A percentile compares a stretch with the other conserved stretches of the same genome.
Evolutionary conservation across 2,329 filamentous ascomycete genomes (phyloP).

Genomic region (Ophiostoma perfectum): DNA sequence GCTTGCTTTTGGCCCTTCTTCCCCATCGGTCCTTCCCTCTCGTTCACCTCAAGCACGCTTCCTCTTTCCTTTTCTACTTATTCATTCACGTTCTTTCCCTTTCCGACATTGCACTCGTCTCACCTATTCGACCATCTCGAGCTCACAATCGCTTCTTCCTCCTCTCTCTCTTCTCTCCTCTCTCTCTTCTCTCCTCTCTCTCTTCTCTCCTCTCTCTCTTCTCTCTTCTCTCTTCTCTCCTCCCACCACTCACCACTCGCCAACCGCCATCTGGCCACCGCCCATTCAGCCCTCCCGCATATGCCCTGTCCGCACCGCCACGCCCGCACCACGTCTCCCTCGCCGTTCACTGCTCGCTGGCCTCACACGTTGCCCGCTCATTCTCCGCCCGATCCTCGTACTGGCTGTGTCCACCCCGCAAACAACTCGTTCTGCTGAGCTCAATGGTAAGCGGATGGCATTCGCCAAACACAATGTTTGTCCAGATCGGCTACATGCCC

Average conservation of each 20-base stretch:
- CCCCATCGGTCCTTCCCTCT: background rate
- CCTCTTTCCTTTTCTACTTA: background rate
- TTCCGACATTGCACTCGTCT: background rate
- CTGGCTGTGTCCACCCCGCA: background rate
- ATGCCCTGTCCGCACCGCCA: conserved; percentile 5
- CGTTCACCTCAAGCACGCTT: background rate
- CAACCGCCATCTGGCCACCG: conserved; percentile 4
- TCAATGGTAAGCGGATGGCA: background rate
- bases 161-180: background rate
- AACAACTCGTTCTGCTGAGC: background rate
- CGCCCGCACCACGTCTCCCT: conserved; percentile 1
- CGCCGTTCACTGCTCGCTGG: background rate
- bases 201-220: background rate
- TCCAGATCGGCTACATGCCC: background rate
- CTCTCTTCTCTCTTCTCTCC: background rate
- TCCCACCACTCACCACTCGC: background rate
- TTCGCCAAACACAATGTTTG: background rate
- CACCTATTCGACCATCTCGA: background rate
- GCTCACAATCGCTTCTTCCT: background rate
- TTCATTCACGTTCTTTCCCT: background rate
- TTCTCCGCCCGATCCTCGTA: background rate
- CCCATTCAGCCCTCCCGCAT: conserved; percentile 1
- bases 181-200: background rate
- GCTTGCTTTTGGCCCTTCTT: conserved; percentile 1
- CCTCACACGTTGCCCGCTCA: background rate